Base-by-base conservation (phyloP, 345 rosid species). In the Populus nigra region DNA sequence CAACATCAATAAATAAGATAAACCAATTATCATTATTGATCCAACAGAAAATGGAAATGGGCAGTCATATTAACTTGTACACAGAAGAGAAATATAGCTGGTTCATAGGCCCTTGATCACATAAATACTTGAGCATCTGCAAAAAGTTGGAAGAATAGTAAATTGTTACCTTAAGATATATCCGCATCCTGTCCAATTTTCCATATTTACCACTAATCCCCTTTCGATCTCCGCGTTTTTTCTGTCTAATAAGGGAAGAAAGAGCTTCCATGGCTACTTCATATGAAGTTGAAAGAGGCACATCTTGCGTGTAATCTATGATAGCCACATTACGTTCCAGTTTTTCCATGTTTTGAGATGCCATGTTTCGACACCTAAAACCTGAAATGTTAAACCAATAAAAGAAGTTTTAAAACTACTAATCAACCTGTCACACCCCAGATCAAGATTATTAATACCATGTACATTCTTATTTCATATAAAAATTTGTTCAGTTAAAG, bases 221-320 rank as follows among this genome's bases (percentile, higher is more conserved):
- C 23, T 89, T 72, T 53, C 59, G 84, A 47, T 87, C 91, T 45
- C 88, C 90, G 33, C 93, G 94, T 70, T 86, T 90, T 75, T 87
- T 84, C 55, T 90, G 83, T 71, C 94, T 84, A 76, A 94, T 92
- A 81, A 91, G 94, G 65, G 94, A 89, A 15, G 97, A 92, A 79
- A 94, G 88, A 39, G 98, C 93, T 76, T 92, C 92, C 98, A 94
- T 89, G 74, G 95, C 95, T 76, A 81, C 81, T 76, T 91, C 98
- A 78, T 94, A 89, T 23, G 89, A 88, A 75, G 84, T 83, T 25
- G 88, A 85, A 80, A 80, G 83, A 79, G 87, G 80, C 47, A 59
- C 72, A 35, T 85, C 86, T 78, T 65, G 87, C 65, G 63, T 47
- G 49, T 70, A 74, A 83, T 84, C 90, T 81, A 85, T 73, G 13